Percentiles rank a stretch among this genome's conserved stretches.
Conservation (phyloP, 768 basidiomycete species). For the Xerocomellus chrysenteron region DNA sequence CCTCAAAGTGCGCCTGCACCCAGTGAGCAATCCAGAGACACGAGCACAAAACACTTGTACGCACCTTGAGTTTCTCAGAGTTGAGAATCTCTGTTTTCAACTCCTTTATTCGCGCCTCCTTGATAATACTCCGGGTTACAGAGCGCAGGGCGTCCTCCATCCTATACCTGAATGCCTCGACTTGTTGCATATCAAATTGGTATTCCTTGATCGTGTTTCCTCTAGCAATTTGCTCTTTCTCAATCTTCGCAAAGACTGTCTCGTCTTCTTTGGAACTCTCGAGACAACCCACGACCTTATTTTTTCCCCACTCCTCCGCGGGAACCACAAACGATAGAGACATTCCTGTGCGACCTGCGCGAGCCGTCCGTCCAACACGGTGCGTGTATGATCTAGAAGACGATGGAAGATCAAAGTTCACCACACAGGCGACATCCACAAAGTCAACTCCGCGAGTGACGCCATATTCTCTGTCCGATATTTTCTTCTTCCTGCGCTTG, state of each 20-base stretch:
- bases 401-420: slow-evolving; percentile 97
- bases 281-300: slow-evolving; percentile 69
- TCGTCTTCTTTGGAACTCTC: slow-evolving; percentile 76
- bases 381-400: slow-evolving; percentile 90
- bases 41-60: slow-evolving; percentile 13
- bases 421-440: slow-evolving; percentile 92
- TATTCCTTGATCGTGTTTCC: slow-evolving; percentile 76
- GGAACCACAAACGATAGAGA: slow-evolving; percentile 87
- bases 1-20: slow-evolving; percentile 91
- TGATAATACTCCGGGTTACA: slow-evolving; percentile 82
- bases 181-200: slow-evolving; percentile 91
- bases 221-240: slow-evolving; percentile 64
- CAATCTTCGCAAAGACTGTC: slow-evolving; percentile 59
- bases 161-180: slow-evolving; percentile 95
- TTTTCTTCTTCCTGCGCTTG: slow-evolving; percentile 53
- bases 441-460: slow-evolving; percentile 97
- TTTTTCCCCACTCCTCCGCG: slow-evolving; percentile 63
- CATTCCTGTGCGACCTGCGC: slow-evolving; percentile 92
- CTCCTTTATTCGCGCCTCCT: slow-evolving; percentile 92
- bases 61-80: slow-evolving; percentile 93
- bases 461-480: slow-evolving; percentile 77
- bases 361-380: slow-evolving; percentile 93
- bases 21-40: background rate
- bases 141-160: slow-evolving; percentile 95
- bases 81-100: slow-evolving; percentile 91